phyloP scores from a whole-genome alignment of 176 grass and related monocot species.

The Miscanthus lutarioriparius region DNA sequence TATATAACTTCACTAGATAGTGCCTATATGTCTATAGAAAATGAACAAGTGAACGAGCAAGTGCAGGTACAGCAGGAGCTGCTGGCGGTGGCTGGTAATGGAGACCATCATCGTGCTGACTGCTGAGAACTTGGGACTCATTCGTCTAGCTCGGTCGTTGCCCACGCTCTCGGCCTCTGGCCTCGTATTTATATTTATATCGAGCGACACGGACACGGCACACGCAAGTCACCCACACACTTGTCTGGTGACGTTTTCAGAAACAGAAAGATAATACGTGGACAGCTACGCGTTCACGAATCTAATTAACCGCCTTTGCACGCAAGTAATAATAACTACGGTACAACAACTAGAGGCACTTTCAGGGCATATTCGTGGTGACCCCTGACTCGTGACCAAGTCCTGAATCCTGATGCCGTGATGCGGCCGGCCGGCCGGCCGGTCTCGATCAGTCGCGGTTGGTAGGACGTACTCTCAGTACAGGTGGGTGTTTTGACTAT shows the following conservation, averaged over 20 bases:
- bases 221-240: background rate
- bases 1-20: no score
- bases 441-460: background rate
- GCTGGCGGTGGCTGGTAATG: background rate
- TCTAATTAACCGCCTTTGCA: background rate
- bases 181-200: background rate
- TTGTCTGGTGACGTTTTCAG: background rate
- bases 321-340: background rate
- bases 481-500: background rate
- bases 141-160: background rate
- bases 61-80: background rate
- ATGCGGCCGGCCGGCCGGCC: background rate
- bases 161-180: background rate
- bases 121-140: background rate
- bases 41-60: background rate
- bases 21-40: no score
- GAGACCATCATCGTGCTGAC: background rate
- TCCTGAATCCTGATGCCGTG: background rate
- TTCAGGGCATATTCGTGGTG: background rate
- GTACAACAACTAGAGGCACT: no score
- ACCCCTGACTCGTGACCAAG: background rate
- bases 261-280: background rate
- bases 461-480: background rate
- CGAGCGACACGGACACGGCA: background rate
- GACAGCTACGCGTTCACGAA: background rate